A percentile compares a stretch with the other conserved stretches of the same genome.
These are phyloP conservation scores for Penicillium atrosanguineum DNA, from an alignment of 495 filamentous ascomycete species.

Conservation along the genomic window DNA sequence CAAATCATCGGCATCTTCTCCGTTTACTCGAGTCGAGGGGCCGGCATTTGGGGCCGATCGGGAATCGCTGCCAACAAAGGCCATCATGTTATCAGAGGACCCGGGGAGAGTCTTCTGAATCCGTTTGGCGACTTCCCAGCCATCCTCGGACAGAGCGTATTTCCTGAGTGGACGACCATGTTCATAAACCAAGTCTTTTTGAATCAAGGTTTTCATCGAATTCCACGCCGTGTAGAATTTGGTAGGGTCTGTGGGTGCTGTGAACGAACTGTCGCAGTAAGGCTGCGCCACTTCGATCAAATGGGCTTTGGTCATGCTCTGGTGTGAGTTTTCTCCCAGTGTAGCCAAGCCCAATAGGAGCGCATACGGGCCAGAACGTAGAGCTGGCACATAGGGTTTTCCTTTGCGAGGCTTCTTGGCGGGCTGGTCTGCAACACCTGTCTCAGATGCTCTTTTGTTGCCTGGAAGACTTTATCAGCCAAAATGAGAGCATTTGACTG, in stretches of 20 bases:
- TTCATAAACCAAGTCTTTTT: constrained; percentile 74
- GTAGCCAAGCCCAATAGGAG: constrained; percentile 66
- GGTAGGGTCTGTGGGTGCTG: constrained; percentile 60
- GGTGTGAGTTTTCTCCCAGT: constrained; percentile 50
- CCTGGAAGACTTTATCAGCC: background rate
- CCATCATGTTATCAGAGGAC: constrained; percentile 15
- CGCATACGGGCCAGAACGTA: constrained; percentile 74
- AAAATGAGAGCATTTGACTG: background rate
- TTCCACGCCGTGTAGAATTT: constrained; percentile 82
- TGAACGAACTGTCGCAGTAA: constrained; percentile 74
- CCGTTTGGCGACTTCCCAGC: constrained; percentile 72
- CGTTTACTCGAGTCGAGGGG: background rate
- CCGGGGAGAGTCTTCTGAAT: constrained; percentile 52
- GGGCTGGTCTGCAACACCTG: constrained; percentile 37
- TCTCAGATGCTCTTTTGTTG: constrained; percentile 46
- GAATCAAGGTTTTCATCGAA: constrained; percentile 74
- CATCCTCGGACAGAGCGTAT: constrained; percentile 73
- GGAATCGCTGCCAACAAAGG: constrained; percentile 13
- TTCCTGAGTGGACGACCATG: constrained; percentile 65
- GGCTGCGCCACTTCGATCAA: constrained; percentile 69
- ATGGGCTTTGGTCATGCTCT: constrained; percentile 64
- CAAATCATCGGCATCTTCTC: constrained; percentile 12
- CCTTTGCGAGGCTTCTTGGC: constrained; percentile 64
- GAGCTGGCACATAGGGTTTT: constrained; percentile 68
- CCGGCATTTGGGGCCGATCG: background rate